Evolutionary conservation across 1,139 yeast species (phyloP), one percentile per base, ranked within the genome.

Genomic region (Meyerozyma guilliermondii): DNA sequence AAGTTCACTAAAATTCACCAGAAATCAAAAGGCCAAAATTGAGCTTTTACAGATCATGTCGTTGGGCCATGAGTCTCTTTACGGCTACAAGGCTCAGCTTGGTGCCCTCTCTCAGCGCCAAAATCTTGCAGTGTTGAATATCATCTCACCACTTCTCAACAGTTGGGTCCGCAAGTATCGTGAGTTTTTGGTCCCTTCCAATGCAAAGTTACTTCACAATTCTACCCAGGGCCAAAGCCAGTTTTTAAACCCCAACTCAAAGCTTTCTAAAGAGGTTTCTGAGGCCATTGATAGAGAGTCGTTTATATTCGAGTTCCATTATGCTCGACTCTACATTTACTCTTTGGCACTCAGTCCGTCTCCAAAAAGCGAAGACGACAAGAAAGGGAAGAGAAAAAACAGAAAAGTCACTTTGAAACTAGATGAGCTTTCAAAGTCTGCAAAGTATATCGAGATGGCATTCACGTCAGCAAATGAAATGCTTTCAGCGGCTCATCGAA

Each of bases 381-480:
- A 46, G 26, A 45, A 44, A 24, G 47, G 49, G 17, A 56, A 51
- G 35, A 48, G 52, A 10, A 58, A 55, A 42, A 37, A 47, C 3
- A 51, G 51, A 6, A 58, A 52, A 37, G 52, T 60, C 5, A 58
- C 63, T n/a, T 63, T 83, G 46, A 75, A 80, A 48, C 62, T 86
- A 26, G 87, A 83, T 53, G 94, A 87, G 55, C 74, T 86, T 31
- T 74, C 88, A 1, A 81, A 78, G 44, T 80, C 87, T 39, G 87
- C 95, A 1, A 77, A 81, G 51, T 88, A 83, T 59, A 86, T 88
- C 22, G 92, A 83, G 45, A 73, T 82, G 48, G 97, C 97, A 0
- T 87, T 85, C 49, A 79, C 74, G 46, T 85, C 97, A 0, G 96
- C 97, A 1, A 83, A 83, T 53, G 95, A 86, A 54, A 78, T 87